Evolutionary conservation across 2,329 filamentous ascomycete species (phyloP), one percentile per base, ranked within the genome.

Genomic region (Exophiala lecanii-corni): DNA sequence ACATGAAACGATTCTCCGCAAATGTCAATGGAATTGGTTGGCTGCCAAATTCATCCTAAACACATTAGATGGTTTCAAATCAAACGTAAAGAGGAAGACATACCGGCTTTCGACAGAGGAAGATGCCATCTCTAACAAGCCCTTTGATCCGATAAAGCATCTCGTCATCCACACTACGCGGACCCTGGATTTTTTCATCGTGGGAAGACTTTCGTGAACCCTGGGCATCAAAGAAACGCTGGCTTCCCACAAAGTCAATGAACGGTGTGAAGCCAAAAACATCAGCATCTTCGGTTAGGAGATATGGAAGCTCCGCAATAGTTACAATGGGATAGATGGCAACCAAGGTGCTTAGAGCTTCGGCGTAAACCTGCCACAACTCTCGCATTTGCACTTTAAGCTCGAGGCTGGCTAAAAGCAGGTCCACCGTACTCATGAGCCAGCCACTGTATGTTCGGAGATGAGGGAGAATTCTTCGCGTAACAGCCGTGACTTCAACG

Each of bases 371-470:
- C 50, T 75, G 78, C 81, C 81, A 85, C 48, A 85, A 70, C 46
- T 78, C 72, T 47, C 75, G 73, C 26, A 81, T 74, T 46, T 79
- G 71, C 3, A 76, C 68, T 17, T 71, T 70, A n/a, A 81, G 66
- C 19, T 71, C 59, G 3, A 72, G 72, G 48, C 79, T 75, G 41
- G 71, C 71, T 15, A 51, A 42, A 12, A 55, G 49, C 13, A 33
- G 41, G 12, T 36, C 33, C 9, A 47, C 43, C 47, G 75, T 79
- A 7, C 72, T 70, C 12, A 77, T 63, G 39, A 86, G 68, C 82
- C 82, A 86, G 10, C 75, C 76, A 59, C 79, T 84, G 60, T 86
- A 86, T 33, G 84, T 68, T 10, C 82, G 78, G 35, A 86, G 66
- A 21, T 72, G 73, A 3, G 82, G 81, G 16, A 86, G 66, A 34